phyloP scores from a whole-genome alignment of 2,329 filamentous ascomycete genomes.

The Colletotrichum cordylinicola region DNA sequence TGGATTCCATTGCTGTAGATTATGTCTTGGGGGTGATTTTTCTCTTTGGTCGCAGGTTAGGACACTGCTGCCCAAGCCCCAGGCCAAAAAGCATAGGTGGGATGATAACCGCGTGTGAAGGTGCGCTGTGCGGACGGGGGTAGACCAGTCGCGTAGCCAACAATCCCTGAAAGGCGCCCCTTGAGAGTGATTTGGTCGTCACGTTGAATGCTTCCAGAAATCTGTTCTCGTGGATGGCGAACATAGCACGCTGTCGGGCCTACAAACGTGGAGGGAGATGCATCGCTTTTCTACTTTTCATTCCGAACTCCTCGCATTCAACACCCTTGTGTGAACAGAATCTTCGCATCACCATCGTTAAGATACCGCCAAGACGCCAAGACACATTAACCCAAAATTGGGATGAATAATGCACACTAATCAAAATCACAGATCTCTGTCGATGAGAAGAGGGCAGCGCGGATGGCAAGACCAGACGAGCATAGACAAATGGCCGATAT shows the following conservation, averaged over 20 bases:
- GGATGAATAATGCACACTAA: background rate
- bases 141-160: too few species aligned
- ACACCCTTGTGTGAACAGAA: background rate
- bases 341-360: background rate
- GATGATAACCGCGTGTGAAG: too few species aligned
- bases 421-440: background rate
- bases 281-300: background rate
- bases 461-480: background rate
- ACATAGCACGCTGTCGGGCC: background rate
- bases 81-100: too few species aligned
- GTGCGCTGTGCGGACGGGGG: too few species aligned
- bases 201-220: background rate
- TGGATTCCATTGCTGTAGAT: too few species aligned
- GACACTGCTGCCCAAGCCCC: too few species aligned
- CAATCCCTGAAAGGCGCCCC: too few species aligned
- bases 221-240: background rate
- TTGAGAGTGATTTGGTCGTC: background rate
- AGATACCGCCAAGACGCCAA: background rate
- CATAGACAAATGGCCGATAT: background rate
- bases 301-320: background rate
- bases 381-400: background rate
- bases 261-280: too few species aligned
- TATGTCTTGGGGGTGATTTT: too few species aligned
- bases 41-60: too few species aligned
- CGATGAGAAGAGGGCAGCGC: background rate